phyloP scores from a whole-genome alignment of 2,329 filamentous ascomycete genomes.

The Emericellopsis atlantica region DNA sequence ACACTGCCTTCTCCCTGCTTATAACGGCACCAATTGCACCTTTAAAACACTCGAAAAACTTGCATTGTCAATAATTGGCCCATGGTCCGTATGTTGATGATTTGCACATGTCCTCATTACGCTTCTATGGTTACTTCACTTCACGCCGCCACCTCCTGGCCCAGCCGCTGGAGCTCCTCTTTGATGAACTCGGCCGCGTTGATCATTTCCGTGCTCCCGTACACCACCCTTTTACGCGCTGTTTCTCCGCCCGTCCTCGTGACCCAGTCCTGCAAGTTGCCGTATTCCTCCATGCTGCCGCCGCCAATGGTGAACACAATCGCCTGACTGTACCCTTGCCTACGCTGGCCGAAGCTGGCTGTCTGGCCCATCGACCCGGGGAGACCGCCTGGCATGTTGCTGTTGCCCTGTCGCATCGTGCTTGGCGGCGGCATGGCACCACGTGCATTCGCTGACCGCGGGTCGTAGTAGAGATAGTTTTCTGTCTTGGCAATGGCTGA shows the following conservation, averaged over 20 bases:
- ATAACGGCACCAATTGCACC: too few relatives aligned
- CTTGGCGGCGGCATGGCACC: slow-evolving; percentile 81
- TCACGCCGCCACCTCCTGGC: slow-evolving; percentile 35
- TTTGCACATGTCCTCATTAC: slow-evolving; percentile 6
- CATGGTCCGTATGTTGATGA: not conserved
- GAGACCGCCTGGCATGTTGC: slow-evolving; percentile 32
- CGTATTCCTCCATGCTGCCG: slow-evolving; percentile 97
- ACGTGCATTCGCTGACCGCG: slow-evolving; percentile 80
- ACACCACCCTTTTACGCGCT: slow-evolving; percentile 71
- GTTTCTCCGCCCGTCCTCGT: slow-evolving; percentile 57
- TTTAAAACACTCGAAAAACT: too few relatives aligned
- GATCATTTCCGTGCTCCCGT: slow-evolving; percentile 80
- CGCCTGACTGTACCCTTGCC: slow-evolving; percentile 81
- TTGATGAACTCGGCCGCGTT: slow-evolving; percentile 56
- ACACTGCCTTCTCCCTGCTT: too few relatives aligned
- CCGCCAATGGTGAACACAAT: slow-evolving; percentile 94
- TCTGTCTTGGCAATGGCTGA: slow-evolving; percentile 94
- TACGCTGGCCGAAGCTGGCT: slow-evolving; percentile 80
- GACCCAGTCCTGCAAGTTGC: slow-evolving; percentile 94
- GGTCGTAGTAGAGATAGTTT: slow-evolving; percentile 94
- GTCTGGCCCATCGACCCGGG: slow-evolving; percentile 51
- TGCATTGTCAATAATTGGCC: too few relatives aligned
- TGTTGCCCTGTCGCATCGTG: slow-evolving; percentile 32
- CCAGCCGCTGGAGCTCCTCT: slow-evolving; percentile 50
- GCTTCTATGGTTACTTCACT: slow-evolving; percentile 5